Base-by-base conservation (phyloP, 805 yeast genomes). In the Nakazawaea wyomingensis region DNA sequence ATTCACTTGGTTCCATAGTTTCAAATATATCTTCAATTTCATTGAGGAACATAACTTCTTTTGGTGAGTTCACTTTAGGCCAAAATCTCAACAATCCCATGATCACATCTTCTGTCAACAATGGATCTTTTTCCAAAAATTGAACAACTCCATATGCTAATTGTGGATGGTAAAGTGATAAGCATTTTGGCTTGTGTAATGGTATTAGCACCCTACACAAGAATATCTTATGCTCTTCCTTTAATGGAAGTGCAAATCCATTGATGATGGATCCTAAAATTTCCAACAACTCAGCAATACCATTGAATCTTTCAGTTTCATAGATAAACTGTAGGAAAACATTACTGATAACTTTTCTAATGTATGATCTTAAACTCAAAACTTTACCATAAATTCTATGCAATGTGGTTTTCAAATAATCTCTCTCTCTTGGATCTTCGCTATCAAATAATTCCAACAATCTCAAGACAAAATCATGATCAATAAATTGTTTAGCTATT, bases 341-440 rank as follows among this genome's bases (percentile, higher is more conserved):
- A 60, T 93, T 87, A 66, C 80, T 87, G 51, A 93, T 90, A 28
- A 93, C 82, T 55, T 95, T 82, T 59, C 99, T 76, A 48, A 93
- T 93, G 55, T 85, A 91, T 32, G 96, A 82, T 61, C 99, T 77
- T 51, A 91, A 72, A 52, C 87, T 82, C 55, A 93, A 69, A 56
- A 93, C 90, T 66, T 93, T 93, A 24, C 99, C 99, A 64, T 93
- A 93, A 50, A 93, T 89, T 56, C 99, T 74, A 62, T 93, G 99
- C 57, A 93, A 71, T 0, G 98, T 90, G 0, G 99, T 93, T 58
- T 93, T 93, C 51, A 93, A 70, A 55, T 93, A 86, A 59, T 93
- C 99, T 47, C 99, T 76, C 69, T 93, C 99, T 50, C 96, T 74
- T 42, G 96, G 95, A 64, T 93, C 99, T 64, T 93, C 99, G 51